These are phyloP conservation scores for Capsicum baccatum DNA, from an alignment of 257 asterid genomes.

Conservation along the genomic window DNA sequence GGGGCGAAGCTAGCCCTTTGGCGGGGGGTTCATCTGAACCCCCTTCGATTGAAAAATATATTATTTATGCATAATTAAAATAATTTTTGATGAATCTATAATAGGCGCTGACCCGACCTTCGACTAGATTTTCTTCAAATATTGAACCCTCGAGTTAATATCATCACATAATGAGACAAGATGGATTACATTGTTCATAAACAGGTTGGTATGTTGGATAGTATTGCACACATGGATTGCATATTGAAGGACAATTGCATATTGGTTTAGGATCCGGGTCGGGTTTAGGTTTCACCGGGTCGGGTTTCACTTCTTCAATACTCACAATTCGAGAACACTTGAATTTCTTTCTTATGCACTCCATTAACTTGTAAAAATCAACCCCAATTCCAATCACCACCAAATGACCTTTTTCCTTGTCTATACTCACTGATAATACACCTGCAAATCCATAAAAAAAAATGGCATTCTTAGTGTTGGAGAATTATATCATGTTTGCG, in stretches of 20 bases:
- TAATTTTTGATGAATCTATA: no score
- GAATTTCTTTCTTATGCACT: background rate
- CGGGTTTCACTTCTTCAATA: slow-evolving; percentile 16
- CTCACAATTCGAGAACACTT: background rate
- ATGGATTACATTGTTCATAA: background rate
- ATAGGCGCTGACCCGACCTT: no score
- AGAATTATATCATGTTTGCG: no score
- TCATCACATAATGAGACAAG: background rate
- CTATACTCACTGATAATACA: slow-evolving; percentile 14
- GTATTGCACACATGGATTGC: background rate
- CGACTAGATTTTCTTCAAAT: no score
- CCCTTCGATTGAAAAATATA: no score
- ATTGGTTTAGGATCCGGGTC: background rate
- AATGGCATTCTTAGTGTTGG: no score
- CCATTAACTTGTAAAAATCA: background rate
- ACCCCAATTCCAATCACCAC: background rate
- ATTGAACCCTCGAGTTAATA: no score
- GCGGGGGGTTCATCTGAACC: no score
- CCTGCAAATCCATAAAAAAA: background rate
- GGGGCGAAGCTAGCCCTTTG: no score
- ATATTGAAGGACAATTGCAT: background rate
- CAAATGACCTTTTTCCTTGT: background rate
- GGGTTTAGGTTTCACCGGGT: background rate
- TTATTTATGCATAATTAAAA: no score
- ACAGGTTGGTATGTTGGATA: slow-evolving; percentile 26